Conservation (phyloP, 768 basidiomycete species). For the Clitopilus hobsonii region DNA sequence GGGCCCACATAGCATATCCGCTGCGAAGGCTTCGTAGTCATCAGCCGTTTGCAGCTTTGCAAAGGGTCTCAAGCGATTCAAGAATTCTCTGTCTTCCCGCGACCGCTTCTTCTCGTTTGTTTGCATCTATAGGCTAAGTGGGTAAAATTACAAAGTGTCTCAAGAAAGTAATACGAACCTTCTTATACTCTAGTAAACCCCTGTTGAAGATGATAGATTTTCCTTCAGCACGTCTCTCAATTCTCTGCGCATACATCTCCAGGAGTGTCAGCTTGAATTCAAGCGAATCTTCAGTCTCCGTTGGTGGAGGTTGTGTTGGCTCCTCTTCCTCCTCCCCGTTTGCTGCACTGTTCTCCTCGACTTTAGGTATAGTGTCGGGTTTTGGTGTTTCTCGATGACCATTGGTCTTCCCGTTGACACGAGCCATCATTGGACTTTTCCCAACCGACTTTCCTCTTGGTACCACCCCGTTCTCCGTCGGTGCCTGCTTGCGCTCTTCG, state of each 20-base stretch:
- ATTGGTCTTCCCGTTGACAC: slow-evolving; percentile 38
- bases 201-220: slow-evolving; percentile 92
- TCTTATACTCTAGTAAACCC: slow-evolving; percentile 89
- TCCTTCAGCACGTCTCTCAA: slow-evolving; percentile 78
- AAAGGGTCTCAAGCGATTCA: slow-evolving; percentile 87
- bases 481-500: slow-evolving; percentile 36
- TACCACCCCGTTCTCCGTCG: slow-evolving; percentile 10
- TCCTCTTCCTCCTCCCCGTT: slow-evolving; percentile 63
- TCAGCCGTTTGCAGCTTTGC: slow-evolving; percentile 85
- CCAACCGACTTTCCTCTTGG: slow-evolving; percentile 14
- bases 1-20: slow-evolving; percentile 85
- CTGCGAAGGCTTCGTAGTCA: slow-evolving; percentile 84
- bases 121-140: slow-evolving; percentile 58
- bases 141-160: not conserved
- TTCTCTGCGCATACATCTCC: slow-evolving; percentile 87
- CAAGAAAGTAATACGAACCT: slow-evolving; percentile 42
- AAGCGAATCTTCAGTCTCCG: slow-evolving; percentile 81
- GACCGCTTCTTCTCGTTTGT: slow-evolving; percentile 86
- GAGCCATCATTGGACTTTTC: slow-evolving; percentile 36
- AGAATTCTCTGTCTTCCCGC: slow-evolving; percentile 88
- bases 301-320: slow-evolving; percentile 65
- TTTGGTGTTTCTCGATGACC: slow-evolving; percentile 37
- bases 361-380: slow-evolving; percentile 26
- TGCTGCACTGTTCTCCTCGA: slow-evolving; percentile 48
- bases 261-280: slow-evolving; percentile 84